Base-by-base conservation (phyloP, 1,284 basidiomycete genomes). In the Thecaphora thlaspeos region DNA sequence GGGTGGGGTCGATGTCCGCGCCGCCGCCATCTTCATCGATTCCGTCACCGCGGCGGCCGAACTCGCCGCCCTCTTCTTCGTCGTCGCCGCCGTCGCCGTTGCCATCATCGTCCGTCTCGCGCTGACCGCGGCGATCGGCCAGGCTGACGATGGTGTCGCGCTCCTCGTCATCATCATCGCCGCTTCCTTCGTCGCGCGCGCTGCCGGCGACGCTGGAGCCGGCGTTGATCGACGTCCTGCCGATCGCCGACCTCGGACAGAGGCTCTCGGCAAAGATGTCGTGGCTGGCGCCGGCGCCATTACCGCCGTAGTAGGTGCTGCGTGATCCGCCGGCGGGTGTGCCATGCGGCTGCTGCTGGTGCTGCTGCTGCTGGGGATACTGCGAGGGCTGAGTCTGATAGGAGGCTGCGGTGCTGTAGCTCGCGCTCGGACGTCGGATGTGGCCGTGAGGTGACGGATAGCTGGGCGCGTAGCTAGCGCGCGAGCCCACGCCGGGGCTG, bases 401-500 rank as follows among this genome's bases (percentile, higher is more conserved):
- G 7, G 26, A 28, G 11, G 26, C 5, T 14, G 44, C 26, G 26
- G 34, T 41, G 43, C 38, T 48, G 22, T 58, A 47, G 26, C 30
- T 47, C 21, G 48, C 40, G 44, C 52, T 57, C 28, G 63, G 40
- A 14, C 70, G 55, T 28, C 67, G 57, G 21, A 71, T 71, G 43
- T 70, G 70, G 30, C 45, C 55, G 28, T 68, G 68, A 1, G 70
- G 68, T 5, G 70, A 71, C n/a, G 68, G 70, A 34, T 71, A 71
- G 40, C 24, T 56, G 15, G 43, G 36, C 15, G 41, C 42, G 14
- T 54, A 45, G 12, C 39, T 46, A 21, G 51, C 41, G 37, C 51
- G 54, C 34, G 50, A 55, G 15, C 41, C 38, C 18, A 39, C 30
- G 8, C 55, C 55, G 23, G 69, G 61, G 37, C 67, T 70, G 2